Percentiles rank a stretch among this genome's conserved stretches.
Evolutionary conservation across 805 yeast species (phyloP).

Genomic region (Candida maltosa): DNA sequence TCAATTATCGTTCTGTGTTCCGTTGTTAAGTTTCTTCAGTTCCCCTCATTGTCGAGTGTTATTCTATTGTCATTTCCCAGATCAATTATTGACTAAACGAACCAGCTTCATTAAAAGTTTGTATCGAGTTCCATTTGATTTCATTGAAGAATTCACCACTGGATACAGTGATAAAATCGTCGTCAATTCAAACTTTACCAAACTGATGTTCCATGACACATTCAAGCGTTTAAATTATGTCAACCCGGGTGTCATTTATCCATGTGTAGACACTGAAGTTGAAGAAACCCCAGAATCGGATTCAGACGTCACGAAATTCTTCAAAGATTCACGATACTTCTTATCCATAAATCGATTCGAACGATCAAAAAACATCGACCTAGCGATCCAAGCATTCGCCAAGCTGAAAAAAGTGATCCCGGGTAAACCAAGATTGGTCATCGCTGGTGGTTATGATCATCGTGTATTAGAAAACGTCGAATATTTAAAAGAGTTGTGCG

Average conservation of each 20-base stretch:
- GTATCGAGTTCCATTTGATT: constrained; percentile 81
- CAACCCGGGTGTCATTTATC: constrained; percentile 62
- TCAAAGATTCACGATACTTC: constrained; percentile 41
- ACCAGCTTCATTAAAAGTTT: constrained; percentile 44
- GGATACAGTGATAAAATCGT: constrained; percentile 72
- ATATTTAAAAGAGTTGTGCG: constrained; percentile 60
- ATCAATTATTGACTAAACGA: constrained; percentile 61
- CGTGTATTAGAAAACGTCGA: constrained; percentile 72
- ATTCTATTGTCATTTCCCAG: constrained; percentile 97
- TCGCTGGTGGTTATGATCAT: constrained; percentile 91
- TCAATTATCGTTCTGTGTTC: constrained; percentile 82
- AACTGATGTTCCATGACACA: constrained; percentile 59
- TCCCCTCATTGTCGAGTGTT: constrained; percentile 48
- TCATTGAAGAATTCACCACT: constrained; percentile 79
- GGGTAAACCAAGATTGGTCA: constrained; percentile 49
- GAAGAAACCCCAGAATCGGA: constrained; percentile 19
- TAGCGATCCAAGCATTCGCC: constrained; percentile 73
- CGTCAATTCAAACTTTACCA: constrained; percentile 87
- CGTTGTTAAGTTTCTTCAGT: constrained; percentile 54
- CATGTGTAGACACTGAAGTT: constrained; percentile 62
- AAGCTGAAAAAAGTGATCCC: constrained; percentile 31
- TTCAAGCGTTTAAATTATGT: constrained; percentile 41
- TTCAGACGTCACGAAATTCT: constrained; percentile 30
- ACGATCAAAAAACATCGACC: constrained; percentile 72
- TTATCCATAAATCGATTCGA: constrained; percentile 88